These are phyloP conservation scores for Cudoniella acicularis DNA, from an alignment of 495 filamentous ascomycete species.

Conservation along the genomic window DNA sequence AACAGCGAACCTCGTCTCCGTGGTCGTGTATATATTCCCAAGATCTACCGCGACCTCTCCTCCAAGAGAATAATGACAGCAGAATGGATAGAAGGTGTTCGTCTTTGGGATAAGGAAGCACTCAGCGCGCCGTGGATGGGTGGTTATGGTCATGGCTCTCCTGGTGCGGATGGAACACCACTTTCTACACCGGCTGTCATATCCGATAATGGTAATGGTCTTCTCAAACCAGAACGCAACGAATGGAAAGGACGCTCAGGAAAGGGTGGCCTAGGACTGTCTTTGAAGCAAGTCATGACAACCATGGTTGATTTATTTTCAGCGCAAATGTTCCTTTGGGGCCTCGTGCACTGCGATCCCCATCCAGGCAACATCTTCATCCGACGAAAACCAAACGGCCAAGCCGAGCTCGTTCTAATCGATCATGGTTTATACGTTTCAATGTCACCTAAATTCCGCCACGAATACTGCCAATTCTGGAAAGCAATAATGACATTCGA, in stretches of 20 bases:
- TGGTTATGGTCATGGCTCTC: constrained; percentile 67
- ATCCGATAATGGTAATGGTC: constrained; percentile 38
- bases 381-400: constrained; percentile 73
- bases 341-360: constrained; percentile 89
- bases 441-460: constrained; percentile 78
- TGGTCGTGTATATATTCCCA: constrained; percentile 81
- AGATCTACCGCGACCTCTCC: constrained; percentile 76
- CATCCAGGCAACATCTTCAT: constrained; percentile 98
- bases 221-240: constrained; percentile 73
- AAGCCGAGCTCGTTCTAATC: constrained; percentile 87
- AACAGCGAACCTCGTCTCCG: constrained; percentile 71
- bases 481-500: constrained; percentile 90
- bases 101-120: constrained; percentile 82
- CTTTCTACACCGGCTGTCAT: constrained; percentile 52
- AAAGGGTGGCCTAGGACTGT: constrained; percentile 77
- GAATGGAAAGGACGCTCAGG: constrained; percentile 69
- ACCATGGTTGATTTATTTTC: constrained; percentile 95
- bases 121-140: constrained; percentile 73
- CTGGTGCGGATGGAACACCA: constrained; percentile 67
- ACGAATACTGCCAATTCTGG: constrained; percentile 92
- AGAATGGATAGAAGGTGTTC: constrained; percentile 94
- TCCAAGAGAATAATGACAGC: constrained; percentile 86
- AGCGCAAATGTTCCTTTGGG: constrained; percentile 96
- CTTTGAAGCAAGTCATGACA: constrained; percentile 82
- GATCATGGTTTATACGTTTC: constrained; percentile 95